Conservation (phyloP, 129 eudicot species). For the Chrysanthemum makinoi region DNA sequence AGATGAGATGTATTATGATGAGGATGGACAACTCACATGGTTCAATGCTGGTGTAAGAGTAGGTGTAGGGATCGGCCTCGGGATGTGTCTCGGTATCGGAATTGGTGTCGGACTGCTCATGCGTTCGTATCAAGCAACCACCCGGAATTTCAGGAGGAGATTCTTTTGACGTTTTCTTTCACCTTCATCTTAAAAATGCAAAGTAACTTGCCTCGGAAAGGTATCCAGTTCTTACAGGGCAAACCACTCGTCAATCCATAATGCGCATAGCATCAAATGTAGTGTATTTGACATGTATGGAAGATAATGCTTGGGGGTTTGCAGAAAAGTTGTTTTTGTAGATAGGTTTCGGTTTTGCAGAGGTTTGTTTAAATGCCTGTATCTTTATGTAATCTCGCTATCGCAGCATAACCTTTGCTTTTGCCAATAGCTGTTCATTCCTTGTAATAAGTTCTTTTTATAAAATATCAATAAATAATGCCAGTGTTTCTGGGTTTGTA, state of each 20-base stretch:
- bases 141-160: constrained; percentile 71
- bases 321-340: constrained; percentile 30
- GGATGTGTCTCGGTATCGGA: constrained; percentile 82
- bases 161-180: constrained; percentile 45
- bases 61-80: constrained; percentile 83
- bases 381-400: constrained; percentile 17
- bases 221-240: constrained; percentile 22
- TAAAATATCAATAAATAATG: constrained; percentile 17
- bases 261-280: constrained; percentile 2
- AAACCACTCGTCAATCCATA: neutral
- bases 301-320: constrained; percentile 6
- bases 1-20: constrained; percentile 70
- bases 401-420: constrained; percentile 22
- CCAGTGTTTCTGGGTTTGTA: constrained; percentile 12
- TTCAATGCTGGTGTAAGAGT: constrained; percentile 89
- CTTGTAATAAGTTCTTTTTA: constrained; percentile 19
- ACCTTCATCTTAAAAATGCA: constrained; percentile 20
- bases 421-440: constrained; percentile 17
- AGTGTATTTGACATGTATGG: constrained; percentile 10
- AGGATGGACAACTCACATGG: constrained; percentile 90
- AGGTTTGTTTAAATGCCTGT: constrained; percentile 27
- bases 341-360: constrained; percentile 16
- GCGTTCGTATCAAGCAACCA: constrained; percentile 93
- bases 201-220: constrained; percentile 9
- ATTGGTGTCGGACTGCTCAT: constrained; percentile 85